Base-by-base conservation (phyloP, 495 filamentous ascomycete species). In the Penicillium egyptiacum region DNA sequence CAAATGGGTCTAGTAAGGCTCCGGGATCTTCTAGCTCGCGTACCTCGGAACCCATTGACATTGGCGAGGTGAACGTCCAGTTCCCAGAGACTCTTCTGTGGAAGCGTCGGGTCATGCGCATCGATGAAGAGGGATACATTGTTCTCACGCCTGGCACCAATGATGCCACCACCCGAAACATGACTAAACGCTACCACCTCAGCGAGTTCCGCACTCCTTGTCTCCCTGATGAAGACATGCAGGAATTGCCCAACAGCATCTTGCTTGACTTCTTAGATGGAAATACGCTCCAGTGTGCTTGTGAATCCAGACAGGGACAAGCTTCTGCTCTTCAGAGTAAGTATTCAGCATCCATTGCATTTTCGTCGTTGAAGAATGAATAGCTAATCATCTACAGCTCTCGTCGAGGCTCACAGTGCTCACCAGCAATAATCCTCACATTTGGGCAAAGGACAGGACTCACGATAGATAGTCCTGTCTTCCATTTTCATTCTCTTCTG, bases 1-100 rank as follows among this genome's bases (percentile, higher is more conserved):
- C 70, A 31, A 73, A 84, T 49, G 63, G 78, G 2, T 75, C 68
- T 8, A 67, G 58, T 37, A 57, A 61, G 48, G 55, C 61, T 55
- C 71, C 58, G 51, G 63, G 70, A 62, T 59, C 67, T 61, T 62
- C 70, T 63, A 68, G 28, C 4, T 45, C 56, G 19, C 55, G 33
- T 30, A 46, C 57, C 17, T 40, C 58, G 1, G 55, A 72, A 33
- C 81, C 83, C 20, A 74, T 88, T 26, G 83, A 86, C 50, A 81
- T 95, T 68, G 92, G 92, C 39, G 91, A 96, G 64, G 86, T 96
- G 49, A 96, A 97, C 60, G 85, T 96, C 4, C 92, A 97, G 64
- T 96, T 97, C 65, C 92, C 92, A 2, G 92, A 95, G 68, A 92
- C 87, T 43, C 79, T 96, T 22, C 78, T 97, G 10, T 97, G 92